Evolutionary conservation across 768 basidiomycete genomes (phyloP).

Genomic region (Kwoniella sp.): DNA sequence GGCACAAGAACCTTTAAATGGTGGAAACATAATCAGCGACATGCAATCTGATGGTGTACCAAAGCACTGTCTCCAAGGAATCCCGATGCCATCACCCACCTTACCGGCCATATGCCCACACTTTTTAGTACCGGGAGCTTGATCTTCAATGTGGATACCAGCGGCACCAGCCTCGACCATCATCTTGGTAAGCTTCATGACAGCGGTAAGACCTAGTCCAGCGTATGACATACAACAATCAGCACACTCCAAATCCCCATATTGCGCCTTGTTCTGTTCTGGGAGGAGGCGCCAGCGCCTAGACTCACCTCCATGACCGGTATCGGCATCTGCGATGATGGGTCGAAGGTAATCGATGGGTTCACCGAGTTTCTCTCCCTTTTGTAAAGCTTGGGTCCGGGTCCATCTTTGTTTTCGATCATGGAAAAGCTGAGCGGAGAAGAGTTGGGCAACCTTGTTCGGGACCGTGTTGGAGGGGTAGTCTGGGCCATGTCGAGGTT

Average conservation of each 20-base stretch:
- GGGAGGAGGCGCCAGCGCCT: background rate
- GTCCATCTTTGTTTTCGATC: conserved; percentile 84
- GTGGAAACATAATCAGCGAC: no score
- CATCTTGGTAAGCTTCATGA: conserved; percentile 98
- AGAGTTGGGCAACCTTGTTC: conserved; percentile 96
- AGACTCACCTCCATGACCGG: conserved; percentile 73
- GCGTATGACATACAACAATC: background rate
- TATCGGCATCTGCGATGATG: conserved; percentile 94
- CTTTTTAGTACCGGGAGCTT: conserved; percentile 96
- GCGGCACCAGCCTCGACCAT: conserved; percentile 98
- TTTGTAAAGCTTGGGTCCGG: conserved; percentile 33
- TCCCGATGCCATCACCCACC: no score
- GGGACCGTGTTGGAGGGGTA: conserved; percentile 99
- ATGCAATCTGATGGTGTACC: no score
- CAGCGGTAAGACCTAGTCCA: conserved; percentile 78
- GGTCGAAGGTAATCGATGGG: conserved; percentile 87
- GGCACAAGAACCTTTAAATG: conserved; percentile 98
- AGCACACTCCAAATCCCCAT: no score
- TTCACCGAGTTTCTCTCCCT: conserved; percentile 63
- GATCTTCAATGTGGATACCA: conserved; percentile 96
- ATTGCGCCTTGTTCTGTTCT: background rate
- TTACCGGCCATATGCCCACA: conserved; percentile 59
- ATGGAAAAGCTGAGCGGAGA: conserved; percentile 98
- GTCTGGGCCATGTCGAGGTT: conserved; percentile 60
- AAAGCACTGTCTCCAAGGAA: no score